These are phyloP conservation scores for Kwoniella sp. DNA, from an alignment of 768 basidiomycete genomes.

Conservation along the genomic window DNA sequence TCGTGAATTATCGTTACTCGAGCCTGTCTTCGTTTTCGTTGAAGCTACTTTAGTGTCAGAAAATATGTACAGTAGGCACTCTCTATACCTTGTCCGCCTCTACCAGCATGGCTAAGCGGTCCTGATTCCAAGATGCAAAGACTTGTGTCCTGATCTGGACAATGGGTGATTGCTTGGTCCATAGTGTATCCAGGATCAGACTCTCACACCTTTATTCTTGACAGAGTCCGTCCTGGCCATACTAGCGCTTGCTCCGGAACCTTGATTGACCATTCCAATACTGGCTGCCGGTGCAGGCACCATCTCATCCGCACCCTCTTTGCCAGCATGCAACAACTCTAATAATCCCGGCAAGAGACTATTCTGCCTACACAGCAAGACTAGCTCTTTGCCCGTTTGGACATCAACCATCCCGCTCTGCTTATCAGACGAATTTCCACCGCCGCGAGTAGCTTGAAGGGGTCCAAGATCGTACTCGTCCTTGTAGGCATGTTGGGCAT, in stretches of 20 bases:
- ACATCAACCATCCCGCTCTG: conserved; percentile 69
- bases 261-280: neutral
- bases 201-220: conserved; percentile 19
- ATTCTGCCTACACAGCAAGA: conserved; percentile 83
- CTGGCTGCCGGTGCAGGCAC: neutral
- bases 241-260: neutral
- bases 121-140: no score
- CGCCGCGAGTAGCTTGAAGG: conserved; percentile 12
- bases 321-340: conserved; percentile 56
- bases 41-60: no score
- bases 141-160: no score
- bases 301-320: conserved; percentile 5
- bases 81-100: no score
- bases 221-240: conserved; percentile 11
- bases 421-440: conserved; percentile 51
- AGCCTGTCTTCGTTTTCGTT: no score
- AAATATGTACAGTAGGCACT: no score
- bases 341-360: conserved; percentile 78
- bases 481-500: conserved; percentile 40
- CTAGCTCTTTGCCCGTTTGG: conserved; percentile 79
- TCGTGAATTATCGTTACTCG: no score
- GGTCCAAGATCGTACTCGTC: conserved; percentile 21
- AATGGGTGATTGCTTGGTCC: no score
- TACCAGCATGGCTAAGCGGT: no score
- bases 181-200: no score